Base-by-base conservation (phyloP, 352 stramenopile genomes). In the Pythium biforme region DNA sequence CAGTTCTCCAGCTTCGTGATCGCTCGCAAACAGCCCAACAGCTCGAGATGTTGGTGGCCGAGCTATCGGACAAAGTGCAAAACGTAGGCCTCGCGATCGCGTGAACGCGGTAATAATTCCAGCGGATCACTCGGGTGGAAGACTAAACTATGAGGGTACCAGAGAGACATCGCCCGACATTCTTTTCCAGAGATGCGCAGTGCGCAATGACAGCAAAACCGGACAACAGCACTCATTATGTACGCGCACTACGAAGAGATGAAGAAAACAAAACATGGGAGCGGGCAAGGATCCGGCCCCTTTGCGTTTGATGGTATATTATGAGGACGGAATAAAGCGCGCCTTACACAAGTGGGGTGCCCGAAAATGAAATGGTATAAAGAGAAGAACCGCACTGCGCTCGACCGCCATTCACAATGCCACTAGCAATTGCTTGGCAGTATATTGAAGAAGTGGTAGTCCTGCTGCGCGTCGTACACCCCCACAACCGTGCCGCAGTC, bases 391-490 rank as follows among this genome's bases (percentile, higher is more conserved):
- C 29, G 14, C 31, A 37, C 4, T 37, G 4, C 8, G 14, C 2
- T 37, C 31, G 14, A 37, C 14, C 31, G 31, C 31, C 14, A n/a
- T n/a, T n/a, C 31, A 10, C 31, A 11, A 10, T 34, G 31, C 31
- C 31, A 34, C 27, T 45, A 56, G 50, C 50, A 56, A 31, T 45
- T 84, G 57, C 82, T 89, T 17, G 83, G 83, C 59, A 92, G 70
- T 25, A 81, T 72, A 68, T 92, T 92, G 63, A 92, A 92, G 55
- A 92, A 92, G 56, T 92, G 81, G 56, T 81, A 92, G 40, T 79
- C 70, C 65, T 80, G 71, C 14, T 82, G 49, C 12, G 31, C 68
- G 57, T 92, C 83, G 62, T 78, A 89, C 8, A 91, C 81, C 22
- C 80, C 84, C 17, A 91, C 84, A 19, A 76, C 83, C 2, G 84